Evolutionary conservation across 257 asterid species (phyloP).

Genomic region (Fraxinus cuspidata): DNA sequence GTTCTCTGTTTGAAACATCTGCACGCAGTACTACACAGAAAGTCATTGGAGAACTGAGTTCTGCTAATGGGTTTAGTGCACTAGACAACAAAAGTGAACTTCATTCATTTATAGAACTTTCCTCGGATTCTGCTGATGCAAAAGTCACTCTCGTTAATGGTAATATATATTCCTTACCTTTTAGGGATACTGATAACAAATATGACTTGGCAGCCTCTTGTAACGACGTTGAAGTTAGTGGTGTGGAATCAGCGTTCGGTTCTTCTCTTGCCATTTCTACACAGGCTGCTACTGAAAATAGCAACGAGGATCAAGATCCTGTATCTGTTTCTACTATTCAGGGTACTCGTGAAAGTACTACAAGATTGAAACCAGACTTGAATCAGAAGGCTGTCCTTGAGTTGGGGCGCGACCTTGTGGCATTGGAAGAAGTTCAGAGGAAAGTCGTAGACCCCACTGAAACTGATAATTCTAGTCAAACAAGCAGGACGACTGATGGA

Average conservation of each 20-base stretch:
- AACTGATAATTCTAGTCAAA: conserved; percentile 18
- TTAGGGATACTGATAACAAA: neutral
- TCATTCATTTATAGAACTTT: conserved; percentile 20
- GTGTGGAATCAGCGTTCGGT: neutral
- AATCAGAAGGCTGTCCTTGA: conserved; percentile 4
- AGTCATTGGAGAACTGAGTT: conserved; percentile 3
- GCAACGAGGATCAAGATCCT: neutral
- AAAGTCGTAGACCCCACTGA: conserved; percentile 1
- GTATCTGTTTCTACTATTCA: conserved; percentile 4
- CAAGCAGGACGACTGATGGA: conserved; percentile 17
- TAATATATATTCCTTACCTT: neutral
- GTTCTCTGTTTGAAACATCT: conserved; percentile 1
- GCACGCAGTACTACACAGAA: conserved; percentile 9
- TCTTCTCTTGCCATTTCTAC: conserved; percentile 7
- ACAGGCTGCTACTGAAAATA: neutral
- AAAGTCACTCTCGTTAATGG: neutral
- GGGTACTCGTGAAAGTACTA: conserved; percentile 11
- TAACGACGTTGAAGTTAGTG: neutral
- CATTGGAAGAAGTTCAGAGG: neutral
- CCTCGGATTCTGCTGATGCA: conserved; percentile 15
- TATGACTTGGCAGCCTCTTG: conserved; percentile 3
- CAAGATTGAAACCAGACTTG: neutral
- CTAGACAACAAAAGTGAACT: conserved; percentile 8
- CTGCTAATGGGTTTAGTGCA: conserved; percentile 6
- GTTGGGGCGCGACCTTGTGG: conserved; percentile 9